These are phyloP conservation scores for Diaporthe ilicicola DNA, from an alignment of 2,329 filamentous ascomycete genomes.

Conservation along the genomic window DNA sequence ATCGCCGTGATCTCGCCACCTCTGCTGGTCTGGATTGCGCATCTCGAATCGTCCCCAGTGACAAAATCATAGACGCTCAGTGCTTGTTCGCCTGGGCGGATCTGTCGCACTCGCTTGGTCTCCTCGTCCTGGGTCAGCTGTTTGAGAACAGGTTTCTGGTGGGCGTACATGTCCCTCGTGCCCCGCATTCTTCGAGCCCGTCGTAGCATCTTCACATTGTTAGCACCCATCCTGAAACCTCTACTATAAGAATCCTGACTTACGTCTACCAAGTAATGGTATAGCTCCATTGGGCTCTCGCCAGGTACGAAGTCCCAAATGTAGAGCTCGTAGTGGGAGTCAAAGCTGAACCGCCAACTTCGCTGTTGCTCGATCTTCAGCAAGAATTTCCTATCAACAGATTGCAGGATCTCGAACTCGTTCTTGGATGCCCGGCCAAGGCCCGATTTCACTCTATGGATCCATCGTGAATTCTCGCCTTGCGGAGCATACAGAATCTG, in stretches of 20 bases:
- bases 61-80: slow-evolving; percentile 40
- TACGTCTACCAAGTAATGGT: slow-evolving; percentile 30
- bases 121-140: slow-evolving; percentile 39
- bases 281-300: slow-evolving; percentile 33
- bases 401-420: slow-evolving; percentile 37
- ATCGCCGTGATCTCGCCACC: neutral
- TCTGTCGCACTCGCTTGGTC: slow-evolving; percentile 40
- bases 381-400: slow-evolving; percentile 40
- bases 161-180: slow-evolving; percentile 38
- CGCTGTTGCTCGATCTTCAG: slow-evolving; percentile 35
- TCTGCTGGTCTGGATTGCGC: neutral
- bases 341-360: slow-evolving; percentile 40
- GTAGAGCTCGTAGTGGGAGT: slow-evolving; percentile 43
- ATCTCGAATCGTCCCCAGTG: slow-evolving; percentile 27
- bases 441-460: slow-evolving; percentile 35
- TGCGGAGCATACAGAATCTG: slow-evolving; percentile 40
- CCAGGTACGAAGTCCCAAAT: slow-evolving; percentile 42
- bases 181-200: slow-evolving; percentile 40
- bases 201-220: slow-evolving; percentile 38
- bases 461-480: slow-evolving; percentile 38
- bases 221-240: neutral
- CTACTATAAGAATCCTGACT: neutral
- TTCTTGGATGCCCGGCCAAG: slow-evolving; percentile 21
- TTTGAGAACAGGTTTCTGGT: slow-evolving; percentile 37
- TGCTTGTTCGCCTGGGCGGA: slow-evolving; percentile 38